Conservation (phyloP, 352 stramenopile species). For the Pseudoperonospora humuli region DNA sequence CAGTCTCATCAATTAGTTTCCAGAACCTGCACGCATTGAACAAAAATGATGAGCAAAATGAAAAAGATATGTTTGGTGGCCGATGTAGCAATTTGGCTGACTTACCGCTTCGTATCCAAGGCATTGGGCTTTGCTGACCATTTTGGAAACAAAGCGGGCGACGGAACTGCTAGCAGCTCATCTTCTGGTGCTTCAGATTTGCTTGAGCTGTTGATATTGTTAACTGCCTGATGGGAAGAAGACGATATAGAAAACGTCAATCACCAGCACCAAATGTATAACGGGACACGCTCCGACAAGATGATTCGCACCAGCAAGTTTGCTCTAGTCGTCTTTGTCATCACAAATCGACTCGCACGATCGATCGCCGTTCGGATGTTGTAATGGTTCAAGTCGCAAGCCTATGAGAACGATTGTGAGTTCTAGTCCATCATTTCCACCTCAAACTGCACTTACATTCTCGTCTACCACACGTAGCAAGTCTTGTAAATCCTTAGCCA, state of each 20-base stretch:
- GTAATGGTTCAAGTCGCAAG: constrained; percentile 41
- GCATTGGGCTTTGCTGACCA: constrained; percentile 27
- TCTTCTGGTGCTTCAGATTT: constrained; percentile 67
- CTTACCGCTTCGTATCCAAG: constrained; percentile 41
- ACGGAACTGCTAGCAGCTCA: constrained; percentile 40
- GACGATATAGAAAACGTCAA: background rate
- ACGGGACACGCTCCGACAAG: background rate
- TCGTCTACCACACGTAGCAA: constrained; percentile 55
- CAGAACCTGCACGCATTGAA: constrained; percentile 32
- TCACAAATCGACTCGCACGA: constrained; percentile 33
- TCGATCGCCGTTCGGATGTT: constrained; percentile 60
- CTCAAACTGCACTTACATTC: constrained; percentile 28
- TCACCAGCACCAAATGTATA: background rate
- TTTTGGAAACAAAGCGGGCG: constrained; percentile 25
- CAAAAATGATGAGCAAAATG: background rate
- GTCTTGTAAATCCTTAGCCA: constrained; percentile 51
- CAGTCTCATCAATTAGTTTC: constrained; percentile 55
- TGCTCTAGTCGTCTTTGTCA: constrained; percentile 17
- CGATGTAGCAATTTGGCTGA: background rate
- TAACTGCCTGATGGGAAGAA: constrained; percentile 10
- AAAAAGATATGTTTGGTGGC: background rate
- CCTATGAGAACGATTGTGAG: constrained; percentile 17
- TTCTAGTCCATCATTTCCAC: background rate
- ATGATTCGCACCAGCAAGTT: constrained; percentile 27
- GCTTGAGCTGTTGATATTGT: constrained; percentile 7